Evolutionary conservation across 768 basidiomycete species (phyloP).

Genomic region (Agrocybe praecox): DNA sequence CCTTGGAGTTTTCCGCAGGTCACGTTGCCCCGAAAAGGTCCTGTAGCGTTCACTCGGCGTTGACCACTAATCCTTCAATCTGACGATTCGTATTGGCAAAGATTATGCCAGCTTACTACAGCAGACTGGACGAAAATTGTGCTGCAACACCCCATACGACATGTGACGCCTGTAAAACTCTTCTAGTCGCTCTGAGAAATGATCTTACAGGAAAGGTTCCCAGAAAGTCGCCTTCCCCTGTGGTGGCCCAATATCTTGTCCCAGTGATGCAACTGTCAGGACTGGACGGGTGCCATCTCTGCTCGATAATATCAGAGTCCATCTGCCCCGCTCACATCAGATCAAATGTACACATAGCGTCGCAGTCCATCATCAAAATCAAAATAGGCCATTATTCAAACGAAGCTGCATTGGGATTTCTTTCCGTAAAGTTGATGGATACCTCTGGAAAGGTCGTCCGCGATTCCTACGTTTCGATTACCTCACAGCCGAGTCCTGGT

Average conservation of each 20-base stretch:
- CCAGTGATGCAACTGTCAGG: conserved; percentile 5
- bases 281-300: conserved; percentile 8
- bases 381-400: background rate
- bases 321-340: conserved; percentile 7
- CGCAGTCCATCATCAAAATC: background rate
- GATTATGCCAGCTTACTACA: too few relatives aligned
- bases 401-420: background rate
- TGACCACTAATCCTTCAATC: too few relatives aligned
- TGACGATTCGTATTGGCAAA: too few relatives aligned
- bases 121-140: background rate
- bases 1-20: too few relatives aligned
- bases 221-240: background rate
- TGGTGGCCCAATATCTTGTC: background rate
- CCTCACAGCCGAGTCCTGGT: background rate
- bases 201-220: background rate
- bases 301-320: conserved; percentile 10
- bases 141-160: background rate
- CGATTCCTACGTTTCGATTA: conserved; percentile 2
- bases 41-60: too few relatives aligned
- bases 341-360: background rate
- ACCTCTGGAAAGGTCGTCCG: background rate
- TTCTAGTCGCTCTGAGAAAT: background rate
- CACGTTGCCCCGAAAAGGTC: too few relatives aligned
- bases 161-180: background rate
- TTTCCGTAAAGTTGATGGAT: conserved; percentile 1